These are phyloP conservation scores for Mycena maculata DNA, from an alignment of 768 basidiomycete genomes.

Conservation along the genomic window DNA sequence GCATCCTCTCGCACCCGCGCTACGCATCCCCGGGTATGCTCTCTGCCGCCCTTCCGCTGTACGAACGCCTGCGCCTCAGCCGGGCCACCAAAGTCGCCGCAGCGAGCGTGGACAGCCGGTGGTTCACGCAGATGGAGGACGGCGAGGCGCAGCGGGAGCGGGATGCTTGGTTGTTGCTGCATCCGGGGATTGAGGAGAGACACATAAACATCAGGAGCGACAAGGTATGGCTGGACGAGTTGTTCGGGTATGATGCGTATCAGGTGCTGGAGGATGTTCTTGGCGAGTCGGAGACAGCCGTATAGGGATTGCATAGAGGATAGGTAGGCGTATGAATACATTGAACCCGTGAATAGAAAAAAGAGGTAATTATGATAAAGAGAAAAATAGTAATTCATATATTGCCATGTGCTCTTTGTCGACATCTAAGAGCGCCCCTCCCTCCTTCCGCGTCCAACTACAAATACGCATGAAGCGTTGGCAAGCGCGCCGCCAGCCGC, in stretches of 20 bases:
- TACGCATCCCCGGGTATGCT: slow-evolving; percentile 18
- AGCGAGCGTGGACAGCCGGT: slow-evolving; percentile 23
- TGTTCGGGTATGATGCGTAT: slow-evolving; percentile 34
- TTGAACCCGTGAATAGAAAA: no score
- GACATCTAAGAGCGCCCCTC: no score
- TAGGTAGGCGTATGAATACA: no score
- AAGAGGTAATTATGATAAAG: no score
- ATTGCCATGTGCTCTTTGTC: no score
- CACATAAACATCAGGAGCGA: slow-evolving; percentile 20
- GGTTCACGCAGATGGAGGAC: slow-evolving; percentile 30
- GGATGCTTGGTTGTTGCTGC: slow-evolving; percentile 16
- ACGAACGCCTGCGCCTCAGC: slow-evolving; percentile 20
- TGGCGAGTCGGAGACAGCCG: no score
- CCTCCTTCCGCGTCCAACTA: no score
- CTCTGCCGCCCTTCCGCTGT: slow-evolving; percentile 9
- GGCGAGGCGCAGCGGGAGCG: slow-evolving; percentile 17
- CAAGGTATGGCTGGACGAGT: slow-evolving; percentile 30
- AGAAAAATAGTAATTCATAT: no score
- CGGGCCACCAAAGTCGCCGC: slow-evolving; percentile 20
- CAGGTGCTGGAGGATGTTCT: slow-evolving; percentile 17
- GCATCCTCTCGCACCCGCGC: slow-evolving; percentile 20
- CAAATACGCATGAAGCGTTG: slow-evolving; percentile 16
- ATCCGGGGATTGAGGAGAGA: slow-evolving; percentile 21
- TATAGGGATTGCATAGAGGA: no score
- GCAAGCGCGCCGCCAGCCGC: slow-evolving; percentile 12